Base-by-base conservation (phyloP, 148 eudicot genomes). In the Persicaria tinctoria region DNA sequence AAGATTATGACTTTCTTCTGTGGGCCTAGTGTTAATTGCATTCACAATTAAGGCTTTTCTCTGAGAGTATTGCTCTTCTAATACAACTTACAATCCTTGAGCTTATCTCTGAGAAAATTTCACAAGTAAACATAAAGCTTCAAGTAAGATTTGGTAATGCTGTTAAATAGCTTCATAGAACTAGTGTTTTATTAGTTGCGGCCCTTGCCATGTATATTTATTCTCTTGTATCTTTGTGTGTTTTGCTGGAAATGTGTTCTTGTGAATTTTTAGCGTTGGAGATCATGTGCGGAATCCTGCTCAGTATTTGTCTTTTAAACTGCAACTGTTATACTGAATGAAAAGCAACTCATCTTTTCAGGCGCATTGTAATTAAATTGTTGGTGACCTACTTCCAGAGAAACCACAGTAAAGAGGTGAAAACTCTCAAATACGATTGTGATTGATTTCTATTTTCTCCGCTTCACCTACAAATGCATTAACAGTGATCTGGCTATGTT, bases 361-460 rank as follows among this genome's bases (percentile, higher is more conserved):
- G 99, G 96, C 99, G 99, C 77, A 95, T 95, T 73, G 99, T 95
- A 80, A 92, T 95, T 86, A 95, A 95, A 80, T 82, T 95, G 77
- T 79, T 95, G 83, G 97, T 95, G 86, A 95, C 99, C 12, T 95
- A 95, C 84, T 95, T 95, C 79, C 97, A 95, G 80, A 86, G 92
- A 84, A 95, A 95, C 85, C 99, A 95, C 81, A 95, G 96, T 78
- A 95, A 82, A 90, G 99, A 95, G 99, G 99, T 95, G 79, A 60
- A 64, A 41, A 4, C 6, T 14, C 17, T 38, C 5, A 66, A 66
- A 63, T 32, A 63, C 32, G 45, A 63, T 57, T 18, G 3, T 5
- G 18, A 44, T 41, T 13, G 41, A 5, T 41, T 12, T 66, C 16
- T 66, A 3, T 14, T 63, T 13, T 66, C 48, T 41, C 41, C 70